Evolutionary conservation across 2,329 filamentous ascomycete genomes (phyloP), one percentile per base, ranked within the genome.

Genomic region (Ramichloridium luteum): DNA sequence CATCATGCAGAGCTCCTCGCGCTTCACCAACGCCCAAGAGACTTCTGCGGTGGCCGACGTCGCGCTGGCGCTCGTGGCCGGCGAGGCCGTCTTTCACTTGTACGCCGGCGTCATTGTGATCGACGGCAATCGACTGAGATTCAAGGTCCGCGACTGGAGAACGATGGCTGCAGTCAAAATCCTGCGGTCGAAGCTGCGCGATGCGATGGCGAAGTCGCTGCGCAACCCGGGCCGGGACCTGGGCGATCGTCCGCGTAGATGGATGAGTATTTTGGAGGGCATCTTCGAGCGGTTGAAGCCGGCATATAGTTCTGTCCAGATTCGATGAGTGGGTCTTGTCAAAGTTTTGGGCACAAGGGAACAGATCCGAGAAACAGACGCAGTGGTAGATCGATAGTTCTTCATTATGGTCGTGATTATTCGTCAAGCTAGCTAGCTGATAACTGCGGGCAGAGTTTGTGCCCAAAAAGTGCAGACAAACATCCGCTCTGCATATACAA

Each of bases 1-100:
- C 54, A 93, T 96, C 42, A 93, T 96, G 83, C 86, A 94, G 56
- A 80, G 80, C 3, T 85, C 64, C 61, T 82, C 77, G 69, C 70
- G 69, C 38, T 77, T 80, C 47, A 83, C 88, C 44, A 92, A 93
- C 43, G 90, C 90, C 1, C 86, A 94, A 44, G 84, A 93, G 52
- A 92, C 83, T 1, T 46, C 48, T 39, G 59, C 33, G 46, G 60
- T 2, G 82, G 78, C 8, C 27, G 78, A 85, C 26, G 80, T 94
- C 42, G 76, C 85, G 8, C 72, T 94, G 44, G 75, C 80, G 11
- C 62, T 98, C 16, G 68, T 94, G 31, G 90, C 85, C 37, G 90
- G 86, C 20, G 88, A 96, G 40, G 77, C 82, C 12, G 81, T 86
- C 35, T 88, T 84, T 49, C 86, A 88, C 70, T 73, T 94, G 63